Conservation (phyloP, 2,329 filamentous ascomycete genomes). For the Aspergillus persii region DNA sequence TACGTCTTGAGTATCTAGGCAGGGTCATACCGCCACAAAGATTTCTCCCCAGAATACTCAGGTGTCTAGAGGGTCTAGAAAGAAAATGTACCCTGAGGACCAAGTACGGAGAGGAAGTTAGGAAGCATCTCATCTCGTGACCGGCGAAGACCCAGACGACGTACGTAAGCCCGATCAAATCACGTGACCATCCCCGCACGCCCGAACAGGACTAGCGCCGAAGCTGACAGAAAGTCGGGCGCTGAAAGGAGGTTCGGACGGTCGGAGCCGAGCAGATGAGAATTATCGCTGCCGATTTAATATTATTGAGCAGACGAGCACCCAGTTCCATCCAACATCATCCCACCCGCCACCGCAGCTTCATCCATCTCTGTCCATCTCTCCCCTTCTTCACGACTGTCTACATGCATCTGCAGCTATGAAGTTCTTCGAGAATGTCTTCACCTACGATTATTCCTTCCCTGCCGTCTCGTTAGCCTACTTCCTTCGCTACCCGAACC, state of each 20-base stretch:
- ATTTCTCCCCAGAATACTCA: no score
- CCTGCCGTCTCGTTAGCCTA: constrained; percentile 65
- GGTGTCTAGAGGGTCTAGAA: no score
- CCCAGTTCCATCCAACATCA: constrained; percentile 2
- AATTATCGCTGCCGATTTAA: constrained; percentile 11
- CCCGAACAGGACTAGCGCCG: constrained; percentile 18
- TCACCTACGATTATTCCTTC: constrained; percentile 65
- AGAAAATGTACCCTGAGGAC: no score
- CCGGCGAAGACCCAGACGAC: no score
- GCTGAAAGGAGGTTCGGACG: constrained; percentile 7
- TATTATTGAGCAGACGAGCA: constrained; percentile 20
- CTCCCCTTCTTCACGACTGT: not conserved
- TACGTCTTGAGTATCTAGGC: no score
- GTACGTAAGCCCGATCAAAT: no score
- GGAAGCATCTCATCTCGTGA: no score
- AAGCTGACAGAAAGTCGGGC: constrained; percentile 21
- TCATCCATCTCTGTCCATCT: not conserved
- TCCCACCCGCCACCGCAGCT: constrained; percentile 7
- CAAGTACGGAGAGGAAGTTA: no score
- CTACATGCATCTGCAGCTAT: constrained; percentile 37
- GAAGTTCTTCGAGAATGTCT: constrained; percentile 55
- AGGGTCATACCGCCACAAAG: no score
- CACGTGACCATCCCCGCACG: constrained; percentile 18
- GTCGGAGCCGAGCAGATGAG: constrained; percentile 6
- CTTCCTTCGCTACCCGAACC: constrained; percentile 68